Percentiles rank a stretch among this genome's conserved stretches.
Conservation (phyloP, 1,284 basidiomycete species). For the Irpex sp. region DNA sequence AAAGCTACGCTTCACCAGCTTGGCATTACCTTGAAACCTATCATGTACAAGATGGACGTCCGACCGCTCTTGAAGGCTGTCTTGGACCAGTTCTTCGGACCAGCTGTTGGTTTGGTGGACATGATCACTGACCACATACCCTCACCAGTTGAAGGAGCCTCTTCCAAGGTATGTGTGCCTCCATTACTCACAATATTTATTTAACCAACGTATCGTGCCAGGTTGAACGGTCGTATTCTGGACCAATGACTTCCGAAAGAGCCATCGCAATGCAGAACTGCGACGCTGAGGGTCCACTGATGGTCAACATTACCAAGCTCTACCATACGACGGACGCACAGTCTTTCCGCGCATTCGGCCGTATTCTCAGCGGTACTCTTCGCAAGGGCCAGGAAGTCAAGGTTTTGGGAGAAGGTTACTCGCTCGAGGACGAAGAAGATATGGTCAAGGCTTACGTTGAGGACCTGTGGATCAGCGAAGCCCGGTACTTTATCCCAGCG, state of each 20-base stretch:
- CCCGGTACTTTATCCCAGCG: conserved; percentile 89
- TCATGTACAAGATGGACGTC: conserved; percentile 98
- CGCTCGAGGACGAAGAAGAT: conserved; percentile 97
- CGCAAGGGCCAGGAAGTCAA: conserved; percentile 83
- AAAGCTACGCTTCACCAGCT: conserved; percentile 79
- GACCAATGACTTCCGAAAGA: conserved; percentile 78
- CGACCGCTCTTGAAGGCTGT: conserved; percentile 92
- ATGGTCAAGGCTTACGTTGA: conserved; percentile 89
- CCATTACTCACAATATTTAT: neutral
- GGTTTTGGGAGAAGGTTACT: conserved; percentile 97
- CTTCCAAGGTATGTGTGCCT: conserved; percentile 56
- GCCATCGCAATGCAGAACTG: conserved; percentile 81
- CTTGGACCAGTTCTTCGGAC: conserved; percentile 94
- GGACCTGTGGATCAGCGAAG: conserved; percentile 86
- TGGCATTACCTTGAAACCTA: conserved; percentile 85
- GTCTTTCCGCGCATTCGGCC: conserved; percentile 93
- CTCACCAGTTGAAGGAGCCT: conserved; percentile 71
- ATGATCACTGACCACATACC: conserved; percentile 91
- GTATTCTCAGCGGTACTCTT: conserved; percentile 91
- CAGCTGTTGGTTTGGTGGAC: conserved; percentile 85
- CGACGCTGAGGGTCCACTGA: conserved; percentile 82
- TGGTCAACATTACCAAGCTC: conserved; percentile 92
- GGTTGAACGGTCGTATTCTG: conserved; percentile 83
- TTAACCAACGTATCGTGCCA: conserved; percentile 25
- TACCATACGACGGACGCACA: conserved; percentile 96